Percentiles rank a stretch among this genome's conserved stretches.
Evolutionary conservation across 192 early-diverging fungal species (phyloP).

Genomic region (Pecoramyces ruminantium): DNA sequence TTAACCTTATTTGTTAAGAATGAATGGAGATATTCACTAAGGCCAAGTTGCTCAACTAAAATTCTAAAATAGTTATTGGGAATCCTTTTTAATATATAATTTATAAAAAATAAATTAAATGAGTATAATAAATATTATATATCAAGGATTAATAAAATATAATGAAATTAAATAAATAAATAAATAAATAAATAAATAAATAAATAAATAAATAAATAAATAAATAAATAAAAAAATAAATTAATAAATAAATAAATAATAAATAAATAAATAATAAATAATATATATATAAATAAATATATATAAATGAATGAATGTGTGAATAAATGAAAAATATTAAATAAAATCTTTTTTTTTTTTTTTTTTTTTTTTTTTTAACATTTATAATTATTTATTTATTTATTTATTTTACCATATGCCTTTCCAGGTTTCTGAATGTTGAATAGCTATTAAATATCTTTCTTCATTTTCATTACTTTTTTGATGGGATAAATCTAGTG

Average conservation of each 20-base stretch:
- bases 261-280: too few species aligned
- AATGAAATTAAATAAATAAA: background rate
- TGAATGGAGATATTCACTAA: background rate
- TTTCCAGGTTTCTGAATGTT: background rate
- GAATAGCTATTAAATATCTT: background rate
- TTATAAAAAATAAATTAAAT: too few species aligned
- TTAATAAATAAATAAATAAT: too few species aligned
- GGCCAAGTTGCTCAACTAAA: background rate
- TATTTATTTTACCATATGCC: background rate
- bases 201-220: background rate
- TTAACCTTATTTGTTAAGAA: background rate
- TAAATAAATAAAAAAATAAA: too few species aligned
- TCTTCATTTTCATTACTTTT: background rate
- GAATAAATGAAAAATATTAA: too few species aligned
- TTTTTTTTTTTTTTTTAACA: too few species aligned
- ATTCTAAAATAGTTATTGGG: background rate
- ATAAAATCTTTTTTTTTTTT: too few species aligned
- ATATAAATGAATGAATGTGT: background rate
- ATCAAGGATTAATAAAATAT: too few species aligned
- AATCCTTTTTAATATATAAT: background rate
- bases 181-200: background rate
- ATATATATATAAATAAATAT: too few species aligned
- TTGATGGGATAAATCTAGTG: background rate
- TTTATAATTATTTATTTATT: too few species aligned
- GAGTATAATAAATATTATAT: too few species aligned